Conservation (phyloP, 257 asterid species). For the Nyctanthes arbortristis region DNA sequence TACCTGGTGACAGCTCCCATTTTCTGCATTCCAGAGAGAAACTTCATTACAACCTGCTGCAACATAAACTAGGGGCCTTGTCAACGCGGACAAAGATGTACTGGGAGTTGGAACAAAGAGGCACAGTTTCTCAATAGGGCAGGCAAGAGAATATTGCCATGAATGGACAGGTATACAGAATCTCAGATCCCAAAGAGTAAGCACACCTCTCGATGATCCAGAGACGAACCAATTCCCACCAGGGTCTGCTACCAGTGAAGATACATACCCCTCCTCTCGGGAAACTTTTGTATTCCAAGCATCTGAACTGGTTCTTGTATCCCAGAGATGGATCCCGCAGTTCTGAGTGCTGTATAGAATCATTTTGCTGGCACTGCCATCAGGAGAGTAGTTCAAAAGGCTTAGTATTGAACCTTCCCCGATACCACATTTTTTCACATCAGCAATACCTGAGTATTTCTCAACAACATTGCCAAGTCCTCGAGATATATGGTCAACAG, state of each 20-base stretch:
- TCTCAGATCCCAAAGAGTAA: conserved; percentile 97
- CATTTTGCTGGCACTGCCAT: conserved; percentile 67
- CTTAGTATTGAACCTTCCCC: conserved; percentile 90
- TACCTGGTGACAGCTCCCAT: conserved; percentile 99
- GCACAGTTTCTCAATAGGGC: conserved; percentile 91
- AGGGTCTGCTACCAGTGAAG: conserved; percentile 89
- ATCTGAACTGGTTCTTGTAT: conserved; percentile 68
- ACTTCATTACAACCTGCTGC: conserved; percentile 98
- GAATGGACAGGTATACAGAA: conserved; percentile 94
- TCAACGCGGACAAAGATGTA: conserved; percentile 72
- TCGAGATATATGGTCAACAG: conserved; percentile 89
- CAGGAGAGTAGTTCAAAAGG: conserved; percentile 81
- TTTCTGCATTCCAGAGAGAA: conserved; percentile 98
- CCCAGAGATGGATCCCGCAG: conserved; percentile 94
- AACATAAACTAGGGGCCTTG: conserved; percentile 94
- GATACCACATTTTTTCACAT: conserved; percentile 56
- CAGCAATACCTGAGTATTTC: conserved; percentile 91
- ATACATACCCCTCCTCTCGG: conserved; percentile 87
- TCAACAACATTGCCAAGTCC: conserved; percentile 95
- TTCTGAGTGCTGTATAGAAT: conserved; percentile 84
- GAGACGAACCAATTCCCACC: conserved; percentile 98
- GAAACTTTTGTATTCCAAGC: conserved; percentile 78
- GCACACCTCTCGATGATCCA: conserved; percentile 97
- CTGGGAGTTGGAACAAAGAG: conserved; percentile 88
- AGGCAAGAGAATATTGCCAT: conserved; percentile 82